Evolutionary conservation across 164 flowering plant species (phyloP), one percentile per base, ranked within the genome.

Genomic region (Berberis thunbergii): DNA sequence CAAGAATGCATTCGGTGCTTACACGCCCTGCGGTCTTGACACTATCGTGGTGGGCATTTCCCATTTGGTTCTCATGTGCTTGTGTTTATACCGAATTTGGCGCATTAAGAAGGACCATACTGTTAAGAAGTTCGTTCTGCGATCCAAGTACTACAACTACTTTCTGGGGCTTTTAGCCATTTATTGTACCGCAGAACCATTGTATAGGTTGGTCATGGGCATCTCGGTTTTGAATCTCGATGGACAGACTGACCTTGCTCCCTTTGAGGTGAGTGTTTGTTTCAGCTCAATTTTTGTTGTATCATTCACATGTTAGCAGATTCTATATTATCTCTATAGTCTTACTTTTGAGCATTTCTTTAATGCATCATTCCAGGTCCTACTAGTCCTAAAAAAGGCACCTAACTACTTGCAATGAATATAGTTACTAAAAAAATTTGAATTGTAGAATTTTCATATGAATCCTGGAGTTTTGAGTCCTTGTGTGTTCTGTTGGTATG

Each of bases 1-100:
- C 60, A 82, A 83, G 49, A 88, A 83, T 82, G 96, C 90, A 6
- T 81, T 95, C 70, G 99, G 97, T 42, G 83, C 81, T n/a, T 95
- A 89, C 62, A 88, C 97, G 6, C 99, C 97, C 0, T 95, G 99
- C 76, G 91, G 83, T 7, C 69, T 78, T 11, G 92, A 88, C 65
- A 75, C 88, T 43, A 6, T 95, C 68, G 99, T 86, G 54, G 68
- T 82, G 38, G 69, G 73, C 59, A 54, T 88, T 55, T 88, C 99
- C 46, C 83, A 89, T 72, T 69, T 95, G 81, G 83, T 78, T 61
- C 81, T 91, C 55, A 45, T 89, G 74, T 78, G 80, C 40, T 70
- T 89, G 40, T 86, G 97, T 76, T 45, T 79, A 10, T 87, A 91
- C 57, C 80, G 99, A 26, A 74, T 82, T 63, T 91, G 97, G 99